Conservation (phyloP, 163 green algal species). For the Trebouxia gelatinosa region DNA sequence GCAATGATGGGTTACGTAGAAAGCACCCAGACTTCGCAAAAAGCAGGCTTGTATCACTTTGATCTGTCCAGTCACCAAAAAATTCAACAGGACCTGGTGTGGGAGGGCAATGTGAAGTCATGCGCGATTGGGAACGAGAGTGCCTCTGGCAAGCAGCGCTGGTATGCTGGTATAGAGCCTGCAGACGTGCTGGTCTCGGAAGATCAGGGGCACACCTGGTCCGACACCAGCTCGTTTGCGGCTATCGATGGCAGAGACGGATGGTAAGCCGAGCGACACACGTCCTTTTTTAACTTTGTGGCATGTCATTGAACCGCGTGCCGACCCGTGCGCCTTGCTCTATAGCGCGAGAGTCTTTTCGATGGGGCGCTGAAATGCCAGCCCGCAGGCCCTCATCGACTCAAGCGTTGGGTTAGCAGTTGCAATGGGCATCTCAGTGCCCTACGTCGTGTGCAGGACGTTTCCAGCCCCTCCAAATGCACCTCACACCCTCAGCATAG, state of each 20-base stretch:
- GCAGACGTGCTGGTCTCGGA: constrained; percentile 19
- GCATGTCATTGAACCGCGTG: not conserved
- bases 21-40: not conserved
- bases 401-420: not conserved
- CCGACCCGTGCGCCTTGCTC: too few species aligned
- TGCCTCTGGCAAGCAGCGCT: not conserved
- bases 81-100: not conserved
- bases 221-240: not conserved
- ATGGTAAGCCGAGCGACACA: not conserved
- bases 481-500: constrained; percentile 24
- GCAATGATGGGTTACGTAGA: constrained; percentile 15
- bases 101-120: constrained; percentile 5
- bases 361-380: not conserved
- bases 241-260: not conserved
- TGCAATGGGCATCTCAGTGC: not conserved
- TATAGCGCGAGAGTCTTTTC: not conserved
- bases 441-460: not conserved
- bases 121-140: constrained; percentile 17
- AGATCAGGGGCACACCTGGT: not conserved
- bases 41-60: constrained; percentile 2
- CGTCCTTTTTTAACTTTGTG: too few species aligned
- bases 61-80: not conserved
- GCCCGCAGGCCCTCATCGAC: not conserved
- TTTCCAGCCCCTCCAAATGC: constrained; percentile 11
- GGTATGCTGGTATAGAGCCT: constrained; percentile 15